A percentile compares a stretch with the other conserved stretches of the same genome.
Evolutionary conservation across 1,284 basidiomycete genomes (phyloP).

Genomic region (Malassezia psittaci): DNA sequence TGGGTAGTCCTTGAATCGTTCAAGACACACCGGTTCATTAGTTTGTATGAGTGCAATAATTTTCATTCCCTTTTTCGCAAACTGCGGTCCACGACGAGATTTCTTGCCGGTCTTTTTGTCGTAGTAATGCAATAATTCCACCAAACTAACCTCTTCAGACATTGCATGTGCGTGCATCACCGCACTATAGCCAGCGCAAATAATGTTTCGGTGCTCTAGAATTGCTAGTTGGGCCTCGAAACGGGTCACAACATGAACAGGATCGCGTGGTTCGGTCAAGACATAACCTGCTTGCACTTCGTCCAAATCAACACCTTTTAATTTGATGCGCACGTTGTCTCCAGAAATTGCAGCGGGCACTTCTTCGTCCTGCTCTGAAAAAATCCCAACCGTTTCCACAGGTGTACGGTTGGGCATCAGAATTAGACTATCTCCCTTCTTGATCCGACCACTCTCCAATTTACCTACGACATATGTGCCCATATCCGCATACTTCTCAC

Average conservation of each 20-base stretch:
- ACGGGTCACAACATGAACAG: constrained; percentile 40
- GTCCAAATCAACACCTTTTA: constrained; percentile 44
- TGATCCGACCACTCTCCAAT: constrained; percentile 43
- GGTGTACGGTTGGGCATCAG: constrained; percentile 42
- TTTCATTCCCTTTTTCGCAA: constrained; percentile 46
- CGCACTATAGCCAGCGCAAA: constrained; percentile 45
- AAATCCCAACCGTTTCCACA: constrained; percentile 40
- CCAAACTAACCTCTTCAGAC: constrained; percentile 37
- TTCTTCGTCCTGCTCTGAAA: constrained; percentile 45
- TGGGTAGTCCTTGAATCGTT: constrained; percentile 45
- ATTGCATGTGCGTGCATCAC: constrained; percentile 45
- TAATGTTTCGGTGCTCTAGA: constrained; percentile 46
- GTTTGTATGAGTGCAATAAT: constrained; percentile 45
- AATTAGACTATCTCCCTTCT: constrained; percentile 35
- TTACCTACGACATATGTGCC: constrained; percentile 46
- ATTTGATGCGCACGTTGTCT: constrained; percentile 46
- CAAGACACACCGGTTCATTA: constrained; percentile 38
- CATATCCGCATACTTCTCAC: constrained; percentile 48
- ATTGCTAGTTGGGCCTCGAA: constrained; percentile 48
- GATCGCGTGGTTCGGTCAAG: constrained; percentile 35
- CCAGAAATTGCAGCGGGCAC: constrained; percentile 47
- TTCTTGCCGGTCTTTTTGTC: constrained; percentile 48
- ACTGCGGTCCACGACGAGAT: constrained; percentile 42
- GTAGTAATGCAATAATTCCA: constrained; percentile 45
- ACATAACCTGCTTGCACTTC: constrained; percentile 42